Conservation (phyloP, 2,329 filamentous ascomycete genomes). For the Trichophyton benhamiae region DNA sequence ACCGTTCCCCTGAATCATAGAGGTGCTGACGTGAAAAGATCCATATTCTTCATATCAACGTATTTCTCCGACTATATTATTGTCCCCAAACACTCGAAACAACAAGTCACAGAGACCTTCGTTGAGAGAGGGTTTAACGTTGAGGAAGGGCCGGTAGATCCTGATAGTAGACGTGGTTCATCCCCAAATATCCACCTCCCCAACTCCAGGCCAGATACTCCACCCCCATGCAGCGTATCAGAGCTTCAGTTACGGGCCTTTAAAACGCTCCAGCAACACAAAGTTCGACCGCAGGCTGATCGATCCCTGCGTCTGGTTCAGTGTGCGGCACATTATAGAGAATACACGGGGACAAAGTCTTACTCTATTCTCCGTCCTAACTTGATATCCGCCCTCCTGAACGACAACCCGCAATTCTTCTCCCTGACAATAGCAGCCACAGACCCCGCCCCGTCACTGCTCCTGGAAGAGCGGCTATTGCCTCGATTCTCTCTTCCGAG, state of each 20-base stretch:
- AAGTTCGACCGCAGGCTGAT: slow-evolving; percentile 61
- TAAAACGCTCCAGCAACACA: slow-evolving; percentile 61
- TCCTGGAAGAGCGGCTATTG: slow-evolving; percentile 41
- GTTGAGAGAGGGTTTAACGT: slow-evolving; percentile 74
- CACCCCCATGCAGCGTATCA: slow-evolving; percentile 61
- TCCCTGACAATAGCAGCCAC: slow-evolving; percentile 36
- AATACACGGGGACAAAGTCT: slow-evolving; percentile 24
- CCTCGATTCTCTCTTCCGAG: slow-evolving; percentile 58
- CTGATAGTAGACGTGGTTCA: slow-evolving; percentile 10
- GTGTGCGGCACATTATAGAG: slow-evolving; percentile 56
- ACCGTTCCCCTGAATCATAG: not conserved
- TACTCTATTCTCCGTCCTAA: slow-evolving; percentile 29
- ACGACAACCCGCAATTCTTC: slow-evolving; percentile 37
- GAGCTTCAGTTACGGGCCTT: slow-evolving; percentile 80
- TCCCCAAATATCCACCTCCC: slow-evolving; percentile 22
- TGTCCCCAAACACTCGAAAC: slow-evolving; percentile 62
- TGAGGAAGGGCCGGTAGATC: slow-evolving; percentile 38
- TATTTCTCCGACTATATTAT: slow-evolving; percentile 98
- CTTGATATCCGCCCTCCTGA: slow-evolving; percentile 26
- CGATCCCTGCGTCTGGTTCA: slow-evolving; percentile 60
- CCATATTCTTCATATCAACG: slow-evolving; percentile 97
- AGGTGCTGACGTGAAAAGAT: slow-evolving; percentile 31
- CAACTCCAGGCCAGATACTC: slow-evolving; percentile 46
- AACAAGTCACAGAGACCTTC: slow-evolving; percentile 63
- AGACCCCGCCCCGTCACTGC: slow-evolving; percentile 35